These are phyloP conservation scores for Collybia mongolica DNA, from an alignment of 768 basidiomycete species.

Conservation along the genomic window DNA sequence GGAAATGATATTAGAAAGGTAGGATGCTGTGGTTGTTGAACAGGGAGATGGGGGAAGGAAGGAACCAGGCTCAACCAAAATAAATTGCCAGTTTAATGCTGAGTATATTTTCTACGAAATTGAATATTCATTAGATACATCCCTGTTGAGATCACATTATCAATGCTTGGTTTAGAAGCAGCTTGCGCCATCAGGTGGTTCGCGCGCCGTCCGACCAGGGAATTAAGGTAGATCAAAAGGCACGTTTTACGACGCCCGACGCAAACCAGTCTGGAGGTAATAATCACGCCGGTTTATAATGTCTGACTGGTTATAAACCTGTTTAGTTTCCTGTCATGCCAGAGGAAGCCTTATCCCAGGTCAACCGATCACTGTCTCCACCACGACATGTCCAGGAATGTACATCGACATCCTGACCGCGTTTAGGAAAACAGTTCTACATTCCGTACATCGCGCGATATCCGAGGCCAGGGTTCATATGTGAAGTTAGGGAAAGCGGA, in stretches of 20 bases:
- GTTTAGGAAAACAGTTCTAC: conserved; percentile 1
- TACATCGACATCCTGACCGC: too few species aligned
- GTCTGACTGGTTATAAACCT: conserved; percentile 12
- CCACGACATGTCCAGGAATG: too few species aligned
- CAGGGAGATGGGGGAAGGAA: conserved; percentile 8
- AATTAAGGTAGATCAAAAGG: conserved; percentile 8
- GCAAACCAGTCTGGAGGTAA: conserved; percentile 29
- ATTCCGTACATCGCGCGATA: not conserved
- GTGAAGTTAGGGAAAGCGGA: not conserved
- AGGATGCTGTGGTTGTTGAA: conserved; percentile 10
- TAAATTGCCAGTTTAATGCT: conserved; percentile 2
- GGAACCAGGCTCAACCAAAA: conserved; percentile 4
- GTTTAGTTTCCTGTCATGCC: conserved; percentile 50
- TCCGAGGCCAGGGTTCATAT: conserved; percentile 4
- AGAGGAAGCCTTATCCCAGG: conserved; percentile 23
- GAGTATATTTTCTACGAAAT: conserved; percentile 8
- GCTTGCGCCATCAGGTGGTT: conserved; percentile 13
- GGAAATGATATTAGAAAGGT: conserved; percentile 18
- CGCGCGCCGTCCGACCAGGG: conserved; percentile 18
- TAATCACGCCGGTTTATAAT: conserved; percentile 24
- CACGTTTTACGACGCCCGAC: conserved; percentile 48
- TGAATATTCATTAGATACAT: conserved; percentile 10
- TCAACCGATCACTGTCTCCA: too few species aligned
- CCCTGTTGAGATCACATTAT: too few species aligned
- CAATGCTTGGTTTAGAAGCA: too few species aligned